Conservation (phyloP, 2,329 filamentous ascomycete genomes). For the Cladosporium sp. region DNA sequence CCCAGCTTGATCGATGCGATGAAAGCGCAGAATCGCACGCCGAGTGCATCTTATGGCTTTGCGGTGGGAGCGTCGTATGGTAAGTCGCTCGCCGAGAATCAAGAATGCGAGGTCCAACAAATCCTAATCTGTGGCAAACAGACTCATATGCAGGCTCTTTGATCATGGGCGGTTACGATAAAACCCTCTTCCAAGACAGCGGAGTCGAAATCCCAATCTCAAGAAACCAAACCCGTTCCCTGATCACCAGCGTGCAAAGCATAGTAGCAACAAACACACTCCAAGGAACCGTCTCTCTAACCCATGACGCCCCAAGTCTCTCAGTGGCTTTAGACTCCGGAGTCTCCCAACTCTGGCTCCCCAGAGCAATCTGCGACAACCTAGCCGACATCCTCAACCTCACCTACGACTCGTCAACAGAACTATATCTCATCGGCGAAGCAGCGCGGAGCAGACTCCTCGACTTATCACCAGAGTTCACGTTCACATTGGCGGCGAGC, state of each 20-base stretch:
- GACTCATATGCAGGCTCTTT: constrained; percentile 15
- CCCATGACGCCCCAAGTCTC: constrained; percentile 2
- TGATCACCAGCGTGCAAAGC: constrained; percentile 11
- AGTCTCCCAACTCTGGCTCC: constrained; percentile 38
- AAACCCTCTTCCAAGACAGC: neutral
- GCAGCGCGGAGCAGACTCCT: constrained; percentile 29
- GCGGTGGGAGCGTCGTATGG: constrained; percentile 32
- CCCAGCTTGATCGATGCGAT: constrained; percentile 26
- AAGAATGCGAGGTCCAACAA: constrained; percentile 13
- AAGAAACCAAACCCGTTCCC: neutral
- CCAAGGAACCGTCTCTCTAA: constrained; percentile 3
- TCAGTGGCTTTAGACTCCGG: constrained; percentile 29
- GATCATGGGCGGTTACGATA: constrained; percentile 35
- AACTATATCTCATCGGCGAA: constrained; percentile 34
- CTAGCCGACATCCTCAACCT: constrained; percentile 35
- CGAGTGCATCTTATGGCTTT: constrained; percentile 34
- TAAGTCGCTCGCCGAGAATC: neutral
- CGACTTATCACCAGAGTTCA: constrained; percentile 34
- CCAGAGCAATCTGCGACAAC: constrained; percentile 27
- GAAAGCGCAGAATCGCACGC: constrained; percentile 23
- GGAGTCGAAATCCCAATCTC: neutral
- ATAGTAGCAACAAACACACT: constrained; percentile 6
- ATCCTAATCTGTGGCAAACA: neutral
- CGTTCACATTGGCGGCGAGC: constrained; percentile 31
- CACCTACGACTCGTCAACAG: constrained; percentile 28